Percentiles rank a stretch among this genome's conserved stretches.
Conservation (phyloP, 106 monocot species). For the Dioscorea zingiberensis region DNA sequence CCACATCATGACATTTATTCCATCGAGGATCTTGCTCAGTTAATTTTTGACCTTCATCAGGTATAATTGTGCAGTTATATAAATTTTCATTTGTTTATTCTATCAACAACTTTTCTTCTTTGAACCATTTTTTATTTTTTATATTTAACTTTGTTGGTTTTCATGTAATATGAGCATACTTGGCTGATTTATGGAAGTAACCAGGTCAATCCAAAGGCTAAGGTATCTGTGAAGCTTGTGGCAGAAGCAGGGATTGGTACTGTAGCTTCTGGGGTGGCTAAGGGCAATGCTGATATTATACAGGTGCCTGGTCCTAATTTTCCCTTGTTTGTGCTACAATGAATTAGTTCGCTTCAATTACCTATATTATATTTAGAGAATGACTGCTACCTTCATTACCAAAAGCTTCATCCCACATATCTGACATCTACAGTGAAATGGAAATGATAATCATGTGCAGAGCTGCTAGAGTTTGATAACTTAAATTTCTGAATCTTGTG, state of each 20-base stretch:
- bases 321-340: too few species aligned
- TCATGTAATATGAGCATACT: neutral
- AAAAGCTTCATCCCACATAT: too few species aligned
- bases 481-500: too few species aligned
- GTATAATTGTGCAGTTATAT: constrained; percentile 16
- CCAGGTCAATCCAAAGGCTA: constrained; percentile 92
- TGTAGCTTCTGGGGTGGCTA: constrained; percentile 98
- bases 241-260: constrained; percentile 99
- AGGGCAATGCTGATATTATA: constrained; percentile 95
- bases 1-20: constrained; percentile 99
- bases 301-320: constrained; percentile 40
- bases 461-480: too few species aligned
- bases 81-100: neutral
- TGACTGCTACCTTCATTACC: too few species aligned
- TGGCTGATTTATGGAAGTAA: constrained; percentile 5
- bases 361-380: too few species aligned
- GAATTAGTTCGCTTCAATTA: too few species aligned
- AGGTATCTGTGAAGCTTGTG: constrained; percentile 98
- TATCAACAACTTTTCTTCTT: neutral
- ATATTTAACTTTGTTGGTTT: neutral
- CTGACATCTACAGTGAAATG: too few species aligned
- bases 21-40: constrained; percentile 98
- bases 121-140: neutral
- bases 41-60: constrained; percentile 98
- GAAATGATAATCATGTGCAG: too few species aligned